Conservation (phyloP, 1,284 basidiomycete genomes). For the Boletus sp. region DNA sequence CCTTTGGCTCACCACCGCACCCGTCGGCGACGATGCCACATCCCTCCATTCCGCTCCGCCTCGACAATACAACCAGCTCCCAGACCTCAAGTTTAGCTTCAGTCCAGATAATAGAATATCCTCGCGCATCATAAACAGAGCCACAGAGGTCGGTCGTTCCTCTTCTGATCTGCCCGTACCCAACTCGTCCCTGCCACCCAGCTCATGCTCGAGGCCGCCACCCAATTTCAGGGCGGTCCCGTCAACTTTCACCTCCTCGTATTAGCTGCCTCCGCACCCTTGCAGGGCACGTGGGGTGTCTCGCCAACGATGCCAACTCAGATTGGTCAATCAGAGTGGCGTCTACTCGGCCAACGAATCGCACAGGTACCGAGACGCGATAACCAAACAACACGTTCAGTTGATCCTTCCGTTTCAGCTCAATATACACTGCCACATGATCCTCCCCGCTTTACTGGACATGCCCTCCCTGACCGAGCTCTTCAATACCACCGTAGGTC, state of each 20-base stretch:
- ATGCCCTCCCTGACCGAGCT: conserved; percentile 44
- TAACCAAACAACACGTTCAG: conserved; percentile 5
- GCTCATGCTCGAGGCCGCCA: conserved; percentile 31
- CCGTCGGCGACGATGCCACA: conserved; percentile 35
- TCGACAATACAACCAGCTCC: conserved; percentile 37
- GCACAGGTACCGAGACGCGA: conserved; percentile 39
- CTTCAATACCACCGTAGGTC: conserved; percentile 52
- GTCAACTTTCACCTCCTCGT: conserved; percentile 52
- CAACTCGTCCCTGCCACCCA: background rate
- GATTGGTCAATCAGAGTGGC: conserved; percentile 37
- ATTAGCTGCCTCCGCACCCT: conserved; percentile 48
- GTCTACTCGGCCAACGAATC: conserved; percentile 41
- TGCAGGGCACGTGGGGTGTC: conserved; percentile 34
- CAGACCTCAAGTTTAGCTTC: conserved; percentile 42
- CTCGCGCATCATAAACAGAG: conserved; percentile 39
- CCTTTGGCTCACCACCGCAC: conserved; percentile 37
- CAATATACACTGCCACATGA: conserved; percentile 56
- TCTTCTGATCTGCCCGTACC: background rate
- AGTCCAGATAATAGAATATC: conserved; percentile 44
- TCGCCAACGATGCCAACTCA: conserved; percentile 22
- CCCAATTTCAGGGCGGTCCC: conserved; percentile 35
- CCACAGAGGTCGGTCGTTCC: conserved; percentile 40
- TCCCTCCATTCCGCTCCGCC: conserved; percentile 30
- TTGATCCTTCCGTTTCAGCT: conserved; percentile 37
- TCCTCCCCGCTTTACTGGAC: conserved; percentile 44